Conservation (phyloP, 2,329 filamentous ascomycete species). For the Xylariaceae sp. region DNA sequence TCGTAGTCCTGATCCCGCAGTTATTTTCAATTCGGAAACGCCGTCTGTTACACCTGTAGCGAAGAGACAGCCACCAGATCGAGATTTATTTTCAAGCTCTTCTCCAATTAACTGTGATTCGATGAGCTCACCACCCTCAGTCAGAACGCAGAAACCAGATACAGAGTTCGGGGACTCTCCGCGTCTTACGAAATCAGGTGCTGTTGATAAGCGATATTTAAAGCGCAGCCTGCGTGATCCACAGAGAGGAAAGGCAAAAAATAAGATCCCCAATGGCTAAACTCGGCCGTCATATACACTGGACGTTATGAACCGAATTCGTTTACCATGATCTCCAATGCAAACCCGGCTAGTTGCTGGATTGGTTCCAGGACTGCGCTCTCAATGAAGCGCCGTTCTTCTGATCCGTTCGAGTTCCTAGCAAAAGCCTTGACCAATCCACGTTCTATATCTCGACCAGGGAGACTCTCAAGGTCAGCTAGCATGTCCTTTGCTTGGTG, state of each 20-base stretch:
- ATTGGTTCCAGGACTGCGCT: constrained; percentile 53
- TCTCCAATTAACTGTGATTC: neutral
- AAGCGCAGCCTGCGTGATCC: constrained; percentile 1
- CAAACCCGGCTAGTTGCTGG: constrained; percentile 49
- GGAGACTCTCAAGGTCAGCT: constrained; percentile 50
- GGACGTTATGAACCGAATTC: constrained; percentile 41
- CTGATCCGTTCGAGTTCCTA: constrained; percentile 42
- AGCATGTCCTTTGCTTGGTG: constrained; percentile 50
- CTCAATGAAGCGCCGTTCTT: constrained; percentile 51
- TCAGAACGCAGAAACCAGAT: constrained; percentile 1
- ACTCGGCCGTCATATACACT: neutral
- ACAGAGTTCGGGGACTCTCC: constrained; percentile 1
- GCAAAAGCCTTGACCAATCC: constrained; percentile 49
- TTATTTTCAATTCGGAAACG: neutral
- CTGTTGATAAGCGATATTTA: constrained; percentile 13
- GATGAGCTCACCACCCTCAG: neutral
- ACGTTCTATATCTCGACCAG: constrained; percentile 49
- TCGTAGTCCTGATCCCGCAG: neutral
- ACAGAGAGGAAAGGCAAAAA: neutral
- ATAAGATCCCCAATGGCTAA: neutral
- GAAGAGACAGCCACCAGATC: neutral
- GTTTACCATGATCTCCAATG: constrained; percentile 45
- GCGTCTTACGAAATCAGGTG: constrained; percentile 15
- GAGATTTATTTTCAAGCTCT: constrained; percentile 1
- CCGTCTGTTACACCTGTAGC: neutral